Evolutionary conservation across 2,329 filamentous ascomycete species (phyloP), one percentile per base, ranked within the genome.

Genomic region (Cladorrhinum sp.): DNA sequence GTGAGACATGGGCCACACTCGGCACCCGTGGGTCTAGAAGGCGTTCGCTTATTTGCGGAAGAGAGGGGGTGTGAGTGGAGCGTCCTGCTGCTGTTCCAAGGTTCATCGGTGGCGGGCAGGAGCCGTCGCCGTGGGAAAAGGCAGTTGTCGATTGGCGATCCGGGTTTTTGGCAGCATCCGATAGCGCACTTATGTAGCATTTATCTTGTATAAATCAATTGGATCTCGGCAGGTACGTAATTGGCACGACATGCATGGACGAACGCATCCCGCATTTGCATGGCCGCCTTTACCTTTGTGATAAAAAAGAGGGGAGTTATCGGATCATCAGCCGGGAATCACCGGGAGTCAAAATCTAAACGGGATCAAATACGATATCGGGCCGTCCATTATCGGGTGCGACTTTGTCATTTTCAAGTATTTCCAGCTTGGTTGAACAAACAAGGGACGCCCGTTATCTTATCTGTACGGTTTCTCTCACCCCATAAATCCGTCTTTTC

Each of bases 21-120:
- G 12, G 12, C 33, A 9, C 33, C 33, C 33, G 33, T 36, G 33
- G 33, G 33, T 36, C 33, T 16, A 36, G 33, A 36, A 46, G 52
- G 42, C 18, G 23, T 30, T 48, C 62, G 62, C 62, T 65, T 62
- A 60, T 60, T 62, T 42, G 59, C 48, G 55, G 49, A 26, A 42
- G 36, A 57, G 54, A 49, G 49, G 36, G 51, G n/a, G n/a, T n/a
- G n/a, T n/a, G 57, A 28, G 57, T 53, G 52, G 51, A 55, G 33
- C 52, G 21, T 5, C 46, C 26, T 30, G 26, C 14, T n/a, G 36
- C n/a, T n/a, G n/a, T n/a, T n/a, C n/a, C n/a, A n/a, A n/a, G n/a
- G n/a, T n/a, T n/a, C n/a, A n/a, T n/a, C n/a, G 16, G 14, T 14
- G 36, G 36, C 10, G 14, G 10, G 10, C 36, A 42, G 10, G 36